A percentile compares a stretch with the other conserved stretches of the same genome.
phyloP scores from a whole-genome alignment of 78 protist genomes.

The Dictyostelium citrinum region DNA sequence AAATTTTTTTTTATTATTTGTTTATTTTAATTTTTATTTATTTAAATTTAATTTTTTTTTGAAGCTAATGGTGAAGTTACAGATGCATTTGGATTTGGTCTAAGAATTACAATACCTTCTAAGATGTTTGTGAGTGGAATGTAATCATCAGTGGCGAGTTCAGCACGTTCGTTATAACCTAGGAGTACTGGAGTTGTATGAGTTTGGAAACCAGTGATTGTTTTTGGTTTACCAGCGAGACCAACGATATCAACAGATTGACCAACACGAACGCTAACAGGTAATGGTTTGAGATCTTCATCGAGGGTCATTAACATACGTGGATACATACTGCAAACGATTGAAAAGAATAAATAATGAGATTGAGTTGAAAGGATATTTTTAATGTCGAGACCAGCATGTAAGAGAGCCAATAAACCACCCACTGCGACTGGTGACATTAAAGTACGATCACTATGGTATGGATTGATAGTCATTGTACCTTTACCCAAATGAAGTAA shows the following conservation, averaged over 20 bases:
- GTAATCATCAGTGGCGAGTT: slow-evolving; percentile 97
- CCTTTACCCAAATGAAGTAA: slow-evolving; percentile 98
- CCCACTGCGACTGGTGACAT: slow-evolving; percentile 87
- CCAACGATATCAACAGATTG: slow-evolving; percentile 94
- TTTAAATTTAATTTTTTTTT: background rate
- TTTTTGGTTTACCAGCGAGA: slow-evolving; percentile 96
- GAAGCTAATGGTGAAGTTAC: slow-evolving; percentile 1
- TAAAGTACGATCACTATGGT: slow-evolving; percentile 89
- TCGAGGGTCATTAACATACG: slow-evolving; percentile 95
- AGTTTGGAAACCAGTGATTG: slow-evolving; percentile 99
- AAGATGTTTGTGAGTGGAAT: slow-evolving; percentile 82
- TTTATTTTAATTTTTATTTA: background rate
- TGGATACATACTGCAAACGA: slow-evolving; percentile 91
- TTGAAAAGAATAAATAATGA: slow-evolving; percentile 92
- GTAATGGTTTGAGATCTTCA: slow-evolving; percentile 86
- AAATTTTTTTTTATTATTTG: background rate
- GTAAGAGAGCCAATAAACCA: slow-evolving; percentile 86
- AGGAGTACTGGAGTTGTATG: slow-evolving; percentile 99
- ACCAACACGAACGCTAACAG: slow-evolving; percentile 88
- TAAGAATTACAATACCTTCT: slow-evolving; percentile 95
- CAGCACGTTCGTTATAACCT: slow-evolving; percentile 94
- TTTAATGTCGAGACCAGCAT: slow-evolving; percentile 90
- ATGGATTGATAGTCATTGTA: slow-evolving; percentile 90
- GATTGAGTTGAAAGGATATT: slow-evolving; percentile 84
- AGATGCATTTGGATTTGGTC: slow-evolving; percentile 79